Base-by-base conservation (phyloP, 2,329 filamentous ascomycete genomes). In the Cordyceps farinosa region DNA sequence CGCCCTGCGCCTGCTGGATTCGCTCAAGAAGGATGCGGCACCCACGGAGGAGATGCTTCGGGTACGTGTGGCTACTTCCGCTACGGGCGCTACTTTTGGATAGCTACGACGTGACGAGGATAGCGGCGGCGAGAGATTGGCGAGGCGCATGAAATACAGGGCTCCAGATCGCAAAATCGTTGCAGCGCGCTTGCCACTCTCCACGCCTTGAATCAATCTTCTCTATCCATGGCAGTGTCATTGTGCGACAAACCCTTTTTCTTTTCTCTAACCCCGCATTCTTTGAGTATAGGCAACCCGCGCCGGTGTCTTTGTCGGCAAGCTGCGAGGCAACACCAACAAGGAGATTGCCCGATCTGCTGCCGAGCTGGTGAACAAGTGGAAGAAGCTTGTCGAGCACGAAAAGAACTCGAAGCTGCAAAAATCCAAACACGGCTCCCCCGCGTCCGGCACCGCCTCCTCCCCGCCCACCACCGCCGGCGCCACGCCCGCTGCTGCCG, bases 21-120 rank as follows among this genome's bases (percentile, higher is more conserved):
- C 88, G 57, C 82, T 98, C 45, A 91, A 94, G 78, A 88, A 88
- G 71, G 90, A 91, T 66, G 88, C 94, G 42, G 84, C 86, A 53
- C 90, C 93, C 10, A 95, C 91, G 3, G 95, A 99, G 78, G 92
- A 97, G 69, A 85, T 97, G 69, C 82, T 99, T 68, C 88, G 94
- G 72, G 90, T 89, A 80, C 69, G 85, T 80, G 50, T 3, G 22
- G 17, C 15, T 2, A 34, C 3, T 17, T 5, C 27, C 29, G 34
- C 34, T 22, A 8, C 11, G 15, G 29, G 40, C 29, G 30, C 5
- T 29, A 10, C 2, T n/a, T 2, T 9, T 52, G 40, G 34, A 17
- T 29, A 11, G 13, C 36, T 44, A 3, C 32, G 17, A 10, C 5
- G 27, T 5, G 15, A 22, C 27, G 3, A 32, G 34, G 22, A 30